A percentile compares a stretch with the other conserved stretches of the same genome.
phyloP scores from a whole-genome alignment of 2,329 filamentous ascomycete genomes.

The Tolypocladium ovalisporum region DNA sequence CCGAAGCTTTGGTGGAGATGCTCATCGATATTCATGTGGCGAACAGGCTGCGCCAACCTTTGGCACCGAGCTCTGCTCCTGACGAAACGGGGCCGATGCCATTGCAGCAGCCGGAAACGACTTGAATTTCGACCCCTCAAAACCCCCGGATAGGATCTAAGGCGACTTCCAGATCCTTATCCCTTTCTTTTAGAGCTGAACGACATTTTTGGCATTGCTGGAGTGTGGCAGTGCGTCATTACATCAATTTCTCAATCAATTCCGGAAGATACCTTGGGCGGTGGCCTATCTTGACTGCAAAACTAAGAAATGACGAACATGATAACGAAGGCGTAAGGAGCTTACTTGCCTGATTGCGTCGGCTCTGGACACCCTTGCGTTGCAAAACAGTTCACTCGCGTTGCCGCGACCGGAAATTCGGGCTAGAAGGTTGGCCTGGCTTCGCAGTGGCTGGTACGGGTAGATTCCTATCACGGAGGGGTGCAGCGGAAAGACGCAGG shows the following conservation, averaged over 20 bases:
- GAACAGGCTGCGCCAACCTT: constrained; percentile 21
- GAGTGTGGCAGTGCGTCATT: constrained; percentile 1
- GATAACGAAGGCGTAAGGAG: constrained; percentile 16
- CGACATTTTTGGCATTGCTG: neutral
- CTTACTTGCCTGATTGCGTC: constrained; percentile 3
- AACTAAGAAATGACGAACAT: constrained; percentile 10
- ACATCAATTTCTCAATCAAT: constrained; percentile 6
- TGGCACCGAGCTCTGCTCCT: constrained; percentile 11
- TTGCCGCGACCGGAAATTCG: neutral
- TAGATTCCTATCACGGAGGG: neutral
- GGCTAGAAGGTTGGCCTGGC: neutral
- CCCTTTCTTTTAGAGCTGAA: neutral
- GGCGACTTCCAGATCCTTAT: neutral
- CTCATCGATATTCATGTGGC: constrained; percentile 38
- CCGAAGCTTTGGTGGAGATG: constrained; percentile 41
- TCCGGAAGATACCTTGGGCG: constrained; percentile 18
- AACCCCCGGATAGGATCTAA: neutral
- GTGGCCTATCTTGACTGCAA: constrained; percentile 11
- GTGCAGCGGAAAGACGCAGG: neutral
- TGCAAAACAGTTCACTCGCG: neutral
- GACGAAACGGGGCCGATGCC: constrained; percentile 30
- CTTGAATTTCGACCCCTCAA: neutral
- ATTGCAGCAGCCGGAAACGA: constrained; percentile 8
- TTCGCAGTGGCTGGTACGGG: neutral
- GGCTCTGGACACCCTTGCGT: neutral